Conservation (phyloP, 768 basidiomycete species). For the Pisolithus sp. region DNA sequence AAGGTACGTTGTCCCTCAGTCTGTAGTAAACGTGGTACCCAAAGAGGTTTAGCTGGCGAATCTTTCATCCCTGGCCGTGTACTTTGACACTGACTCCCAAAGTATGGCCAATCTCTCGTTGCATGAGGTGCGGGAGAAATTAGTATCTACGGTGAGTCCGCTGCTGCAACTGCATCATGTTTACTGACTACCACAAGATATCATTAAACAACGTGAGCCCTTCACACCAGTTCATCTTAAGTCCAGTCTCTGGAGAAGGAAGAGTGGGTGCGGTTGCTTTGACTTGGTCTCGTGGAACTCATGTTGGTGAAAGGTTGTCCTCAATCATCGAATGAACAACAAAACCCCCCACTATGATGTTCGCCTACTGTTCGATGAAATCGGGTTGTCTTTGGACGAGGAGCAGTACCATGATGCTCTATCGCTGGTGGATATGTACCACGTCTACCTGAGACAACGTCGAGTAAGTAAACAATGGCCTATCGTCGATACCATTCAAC, state of each 20-base stretch:
- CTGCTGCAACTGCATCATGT: neutral
- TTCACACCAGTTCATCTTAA: slow-evolving; percentile 86
- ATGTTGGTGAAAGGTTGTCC: slow-evolving; percentile 48
- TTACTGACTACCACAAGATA: slow-evolving; percentile 34
- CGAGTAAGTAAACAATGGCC: slow-evolving; percentile 43
- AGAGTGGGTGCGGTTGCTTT: slow-evolving; percentile 43
- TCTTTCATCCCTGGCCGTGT: slow-evolving; percentile 80
- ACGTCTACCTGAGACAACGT: slow-evolving; percentile 82
- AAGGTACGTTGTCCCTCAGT: slow-evolving; percentile 47
- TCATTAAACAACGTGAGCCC: slow-evolving; percentile 38
- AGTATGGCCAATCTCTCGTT: slow-evolving; percentile 67
- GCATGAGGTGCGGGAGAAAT: slow-evolving; percentile 62
- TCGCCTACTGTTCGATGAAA: slow-evolving; percentile 85
- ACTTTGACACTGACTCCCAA: slow-evolving; percentile 89
- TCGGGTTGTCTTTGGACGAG: slow-evolving; percentile 85
- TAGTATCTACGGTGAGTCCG: slow-evolving; percentile 60
- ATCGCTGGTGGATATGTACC: slow-evolving; percentile 92
- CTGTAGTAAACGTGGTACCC: neutral
- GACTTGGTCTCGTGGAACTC: neutral
- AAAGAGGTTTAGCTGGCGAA: slow-evolving; percentile 59
- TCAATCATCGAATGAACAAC: slow-evolving; percentile 73
- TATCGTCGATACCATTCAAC: slow-evolving; percentile 6
- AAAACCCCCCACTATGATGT: slow-evolving; percentile 82
- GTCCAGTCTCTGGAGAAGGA: slow-evolving; percentile 93
- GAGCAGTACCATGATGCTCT: slow-evolving; percentile 93